phyloP scores from a whole-genome alignment of 176 grass and related monocot species.

The Bothriochloa decipiens region DNA sequence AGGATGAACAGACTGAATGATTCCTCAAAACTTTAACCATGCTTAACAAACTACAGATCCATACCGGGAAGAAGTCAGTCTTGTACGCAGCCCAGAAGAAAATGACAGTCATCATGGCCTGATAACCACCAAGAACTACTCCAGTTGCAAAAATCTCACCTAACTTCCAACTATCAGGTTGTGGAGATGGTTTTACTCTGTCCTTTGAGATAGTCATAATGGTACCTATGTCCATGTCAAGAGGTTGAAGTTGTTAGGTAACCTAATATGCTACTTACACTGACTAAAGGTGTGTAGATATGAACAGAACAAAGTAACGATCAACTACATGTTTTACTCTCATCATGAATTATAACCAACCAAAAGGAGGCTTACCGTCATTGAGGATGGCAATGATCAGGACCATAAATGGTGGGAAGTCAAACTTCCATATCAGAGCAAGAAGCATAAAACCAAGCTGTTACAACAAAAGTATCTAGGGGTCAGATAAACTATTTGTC shows the following conservation, averaged over 20 bases:
- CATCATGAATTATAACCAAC: background rate
- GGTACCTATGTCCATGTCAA: slow-evolving; percentile 57
- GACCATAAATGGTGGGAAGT: slow-evolving; percentile 96
- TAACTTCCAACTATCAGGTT: slow-evolving; percentile 92
- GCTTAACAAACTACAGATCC: background rate
- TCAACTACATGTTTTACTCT: slow-evolving; percentile 12
- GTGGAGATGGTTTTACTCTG: slow-evolving; percentile 85
- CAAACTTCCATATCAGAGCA: slow-evolving; percentile 83
- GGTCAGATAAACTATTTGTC: slow-evolving; percentile 22
- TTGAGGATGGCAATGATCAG: slow-evolving; percentile 95
- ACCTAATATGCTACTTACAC: slow-evolving; percentile 13
- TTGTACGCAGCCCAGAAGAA: slow-evolving; percentile 96
- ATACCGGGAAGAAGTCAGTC: slow-evolving; percentile 87
- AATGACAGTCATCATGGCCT: slow-evolving; percentile 95
- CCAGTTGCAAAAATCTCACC: slow-evolving; percentile 92
- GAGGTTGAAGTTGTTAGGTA: background rate
- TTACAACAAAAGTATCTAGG: slow-evolving; percentile 22
- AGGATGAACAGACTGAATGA: slow-evolving; percentile 6
- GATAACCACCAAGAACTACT: slow-evolving; percentile 73
- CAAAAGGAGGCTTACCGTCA: slow-evolving; percentile 60
- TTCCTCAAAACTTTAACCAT: background rate
- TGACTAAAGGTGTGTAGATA: slow-evolving; percentile 8
- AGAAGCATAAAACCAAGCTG: slow-evolving; percentile 97
- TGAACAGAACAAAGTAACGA: background rate
- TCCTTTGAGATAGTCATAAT: slow-evolving; percentile 98